Base-by-base conservation (phyloP, 2,329 filamentous ascomycete species). In the Trichoderma hamatum region DNA sequence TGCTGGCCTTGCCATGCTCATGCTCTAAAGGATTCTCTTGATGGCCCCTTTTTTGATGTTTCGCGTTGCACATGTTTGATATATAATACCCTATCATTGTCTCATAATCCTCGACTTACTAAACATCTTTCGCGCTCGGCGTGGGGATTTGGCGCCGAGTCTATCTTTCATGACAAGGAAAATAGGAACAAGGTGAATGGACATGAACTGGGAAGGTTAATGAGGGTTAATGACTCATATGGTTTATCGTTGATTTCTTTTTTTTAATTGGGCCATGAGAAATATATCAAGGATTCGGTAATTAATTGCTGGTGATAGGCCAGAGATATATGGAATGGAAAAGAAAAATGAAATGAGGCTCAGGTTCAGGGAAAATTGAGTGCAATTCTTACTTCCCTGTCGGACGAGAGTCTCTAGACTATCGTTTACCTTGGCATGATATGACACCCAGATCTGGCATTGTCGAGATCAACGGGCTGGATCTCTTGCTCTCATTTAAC, bases 1-100 rank as follows among this genome's bases (percentile, higher is more conserved):
- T 26, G 84, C 83, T 24, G 84, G 84, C 74, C 70, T 86, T 56
- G 84, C 82, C 51, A 82, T 80, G 71, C 73, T 85, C 70, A 77
- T 86, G 70, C 80, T 86, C 70, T 86, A 84, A 82, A 71, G 32
- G 67, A 67, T 68, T 69, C 28, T 46, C 60, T 61, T 72, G 72
- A 73, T 24, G 64, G 62, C 72, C 62, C 49, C 26, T 59, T 69
- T 68, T 59, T 65, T 73, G 62, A 70, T 73, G 73, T 67, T 71
- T 73, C 69, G 77, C 72, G 73, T 75, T 77, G 76, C 78, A 80
- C 78, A 80, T 81, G 75, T 77, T 79, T 80, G 76, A 76, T 79
- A 80, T 76, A 80, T 79, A 82, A 81, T 80, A 81, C 78, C 78
- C 78, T 46, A 51, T 67, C 67, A 52, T 52, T 68, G 75, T 75